Conservation (phyloP, 345 rosid species). For the Laguncularia racemosa region DNA sequence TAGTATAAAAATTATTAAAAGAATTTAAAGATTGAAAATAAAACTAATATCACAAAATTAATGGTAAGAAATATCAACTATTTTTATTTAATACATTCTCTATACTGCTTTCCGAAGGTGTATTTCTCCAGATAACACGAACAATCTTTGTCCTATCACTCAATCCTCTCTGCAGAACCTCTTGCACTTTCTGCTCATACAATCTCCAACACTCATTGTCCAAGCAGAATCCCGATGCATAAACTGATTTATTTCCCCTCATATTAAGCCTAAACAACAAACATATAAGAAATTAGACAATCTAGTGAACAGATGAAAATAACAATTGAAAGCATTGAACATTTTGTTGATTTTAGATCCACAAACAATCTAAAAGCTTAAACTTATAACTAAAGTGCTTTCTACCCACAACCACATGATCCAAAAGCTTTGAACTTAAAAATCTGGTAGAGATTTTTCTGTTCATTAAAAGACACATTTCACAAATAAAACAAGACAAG, state of each 20-base stretch:
- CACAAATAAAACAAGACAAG: too few species aligned
- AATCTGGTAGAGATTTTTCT: too few species aligned
- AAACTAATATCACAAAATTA: neutral
- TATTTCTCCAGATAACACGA: constrained; percentile 75
- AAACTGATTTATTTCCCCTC: constrained; percentile 37
- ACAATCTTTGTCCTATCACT: constrained; percentile 67
- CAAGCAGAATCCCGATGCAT: constrained; percentile 61
- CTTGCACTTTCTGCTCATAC: constrained; percentile 66
- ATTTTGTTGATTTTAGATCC: too few species aligned
- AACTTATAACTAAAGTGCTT: too few species aligned
- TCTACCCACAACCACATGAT: too few species aligned
- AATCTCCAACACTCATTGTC: constrained; percentile 91
- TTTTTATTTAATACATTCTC: constrained; percentile 46
- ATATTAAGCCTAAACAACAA: constrained; percentile 53
- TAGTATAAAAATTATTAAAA: too few species aligned
- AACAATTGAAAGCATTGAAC: too few species aligned
- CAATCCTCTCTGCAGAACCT: constrained; percentile 63
- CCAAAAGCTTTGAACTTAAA: too few species aligned
- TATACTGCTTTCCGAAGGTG: constrained; percentile 35
- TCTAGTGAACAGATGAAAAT: neutral
- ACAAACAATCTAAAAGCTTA: too few species aligned
- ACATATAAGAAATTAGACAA: constrained; percentile 11
- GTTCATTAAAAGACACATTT: too few species aligned
- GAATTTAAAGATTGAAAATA: constrained; percentile 1
- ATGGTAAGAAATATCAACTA: constrained; percentile 4